Evolutionary conservation across 139 green algal species (phyloP).

Genomic region (Asterochloris sp.): DNA sequence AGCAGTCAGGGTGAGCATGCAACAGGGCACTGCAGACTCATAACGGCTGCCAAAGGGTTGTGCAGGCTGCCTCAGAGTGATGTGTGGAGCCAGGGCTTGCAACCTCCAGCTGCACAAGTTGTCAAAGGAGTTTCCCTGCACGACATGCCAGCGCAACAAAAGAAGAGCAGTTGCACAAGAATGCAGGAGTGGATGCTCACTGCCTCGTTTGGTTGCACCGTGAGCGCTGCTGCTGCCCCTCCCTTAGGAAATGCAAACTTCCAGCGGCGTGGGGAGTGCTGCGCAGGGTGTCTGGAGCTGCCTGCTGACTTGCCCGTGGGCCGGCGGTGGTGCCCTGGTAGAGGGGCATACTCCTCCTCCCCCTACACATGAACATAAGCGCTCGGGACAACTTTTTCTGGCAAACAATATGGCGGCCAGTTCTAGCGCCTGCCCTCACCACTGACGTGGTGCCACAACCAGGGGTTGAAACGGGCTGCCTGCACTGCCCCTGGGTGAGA

Average conservation of each 20-base stretch:
- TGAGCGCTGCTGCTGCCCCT: background rate
- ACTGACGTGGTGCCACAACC: too few relatives aligned
- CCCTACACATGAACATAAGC: too few relatives aligned
- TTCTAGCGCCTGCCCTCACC: too few relatives aligned
- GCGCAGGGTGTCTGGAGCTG: background rate
- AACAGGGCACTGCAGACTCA: background rate
- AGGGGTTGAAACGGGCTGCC: too few relatives aligned
- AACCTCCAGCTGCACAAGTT: background rate
- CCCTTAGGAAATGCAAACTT: constrained; percentile 8
- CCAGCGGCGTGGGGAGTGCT: constrained; percentile 13
- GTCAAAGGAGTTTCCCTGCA: too few relatives aligned
- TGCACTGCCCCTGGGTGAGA: too few relatives aligned
- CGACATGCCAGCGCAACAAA: too few relatives aligned
- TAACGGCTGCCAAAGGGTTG: background rate
- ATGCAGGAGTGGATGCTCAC: background rate
- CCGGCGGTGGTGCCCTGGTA: too few relatives aligned
- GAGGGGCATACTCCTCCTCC: too few relatives aligned
- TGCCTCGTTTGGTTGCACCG: constrained; percentile 10
- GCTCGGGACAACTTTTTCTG: too few relatives aligned
- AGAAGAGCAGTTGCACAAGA: background rate
- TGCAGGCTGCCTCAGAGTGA: background rate
- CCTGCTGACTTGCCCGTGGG: too few relatives aligned
- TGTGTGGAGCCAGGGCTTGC: background rate
- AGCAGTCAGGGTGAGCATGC: background rate
- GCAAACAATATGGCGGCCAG: too few relatives aligned